These are phyloP conservation scores for Leccinellum rugosiceps DNA, from an alignment of 768 basidiomycete genomes.

Conservation along the genomic window DNA sequence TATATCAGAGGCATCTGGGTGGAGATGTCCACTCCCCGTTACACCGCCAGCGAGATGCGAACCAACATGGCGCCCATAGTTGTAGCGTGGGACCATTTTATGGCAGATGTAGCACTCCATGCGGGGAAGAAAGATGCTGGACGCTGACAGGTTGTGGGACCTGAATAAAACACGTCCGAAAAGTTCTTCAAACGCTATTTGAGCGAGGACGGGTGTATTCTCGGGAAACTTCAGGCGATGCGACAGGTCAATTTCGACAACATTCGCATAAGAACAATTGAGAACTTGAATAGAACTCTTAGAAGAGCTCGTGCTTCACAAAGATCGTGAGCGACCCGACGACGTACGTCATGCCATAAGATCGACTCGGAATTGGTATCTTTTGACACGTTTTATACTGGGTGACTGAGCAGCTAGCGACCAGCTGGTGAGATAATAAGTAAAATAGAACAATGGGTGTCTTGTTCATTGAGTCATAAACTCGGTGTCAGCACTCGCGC, in stretches of 20 bases:
- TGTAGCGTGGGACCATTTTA: conserved; percentile 1
- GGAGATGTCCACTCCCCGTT: not conserved
- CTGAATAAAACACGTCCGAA: not conserved
- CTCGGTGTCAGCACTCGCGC: no score
- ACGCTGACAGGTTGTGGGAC: not conserved
- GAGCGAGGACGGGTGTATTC: not conserved
- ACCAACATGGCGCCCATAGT: conserved; percentile 13
- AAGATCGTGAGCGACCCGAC: not conserved
- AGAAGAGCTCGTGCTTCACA: not conserved
- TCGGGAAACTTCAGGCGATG: not conserved
- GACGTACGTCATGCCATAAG: no score
- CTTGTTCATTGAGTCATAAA: no score
- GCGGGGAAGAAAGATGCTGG: not conserved
- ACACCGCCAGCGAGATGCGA: conserved; percentile 1
- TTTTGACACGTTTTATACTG: no score
- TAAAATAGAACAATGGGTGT: no score
- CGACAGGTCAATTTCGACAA: not conserved
- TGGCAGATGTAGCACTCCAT: conserved; percentile 22
- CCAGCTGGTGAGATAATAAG: no score
- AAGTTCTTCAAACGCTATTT: not conserved
- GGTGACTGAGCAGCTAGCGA: no score
- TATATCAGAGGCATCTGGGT: not conserved
- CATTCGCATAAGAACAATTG: not conserved
- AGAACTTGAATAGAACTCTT: not conserved
- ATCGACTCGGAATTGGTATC: no score